A percentile compares a stretch with the other conserved stretches of the same genome.
Conservation (phyloP, 352 stramenopile genomes). For the Globisporangium recalcitrans region DNA sequence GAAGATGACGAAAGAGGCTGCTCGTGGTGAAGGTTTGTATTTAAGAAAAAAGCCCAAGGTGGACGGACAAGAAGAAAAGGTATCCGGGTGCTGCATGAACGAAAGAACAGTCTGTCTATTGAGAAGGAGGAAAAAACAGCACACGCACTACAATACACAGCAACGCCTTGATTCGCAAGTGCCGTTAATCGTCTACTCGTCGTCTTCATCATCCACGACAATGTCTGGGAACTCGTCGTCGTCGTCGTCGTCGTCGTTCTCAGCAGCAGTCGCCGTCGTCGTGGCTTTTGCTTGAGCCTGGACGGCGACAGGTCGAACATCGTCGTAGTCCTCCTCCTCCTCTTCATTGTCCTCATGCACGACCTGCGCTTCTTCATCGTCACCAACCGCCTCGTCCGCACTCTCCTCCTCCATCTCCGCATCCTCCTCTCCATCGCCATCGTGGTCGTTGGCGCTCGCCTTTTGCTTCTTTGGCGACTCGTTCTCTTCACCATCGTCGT, state of each 20-base stretch:
- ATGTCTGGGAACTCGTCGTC: constrained; percentile 84
- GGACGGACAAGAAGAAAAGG: neutral
- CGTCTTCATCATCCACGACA: constrained; percentile 63
- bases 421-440: constrained; percentile 24
- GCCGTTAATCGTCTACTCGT: constrained; percentile 24
- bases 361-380: constrained; percentile 3
- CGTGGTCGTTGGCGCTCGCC: constrained; percentile 10
- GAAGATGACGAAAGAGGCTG: neutral
- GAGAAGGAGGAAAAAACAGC: neutral
- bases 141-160: neutral
- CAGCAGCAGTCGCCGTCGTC: neutral
- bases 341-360: constrained; percentile 23
- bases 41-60: constrained; percentile 8
- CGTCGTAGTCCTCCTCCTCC: constrained; percentile 22
- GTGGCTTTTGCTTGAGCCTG: neutral
- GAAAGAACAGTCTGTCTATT: constrained; percentile 3
- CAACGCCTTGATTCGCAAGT: neutral
- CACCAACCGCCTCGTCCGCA: constrained; percentile 2
- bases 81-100: neutral
- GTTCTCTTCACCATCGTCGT: constrained; percentile 7
- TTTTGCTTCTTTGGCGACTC: constrained; percentile 23
- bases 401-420: constrained; percentile 20
- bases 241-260: constrained; percentile 30
- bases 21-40: neutral
- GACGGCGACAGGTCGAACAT: constrained; percentile 5